These are phyloP conservation scores for Chrysoporthe puriensis DNA, from an alignment of 2,329 filamentous ascomycete genomes.

Conservation along the genomic window DNA sequence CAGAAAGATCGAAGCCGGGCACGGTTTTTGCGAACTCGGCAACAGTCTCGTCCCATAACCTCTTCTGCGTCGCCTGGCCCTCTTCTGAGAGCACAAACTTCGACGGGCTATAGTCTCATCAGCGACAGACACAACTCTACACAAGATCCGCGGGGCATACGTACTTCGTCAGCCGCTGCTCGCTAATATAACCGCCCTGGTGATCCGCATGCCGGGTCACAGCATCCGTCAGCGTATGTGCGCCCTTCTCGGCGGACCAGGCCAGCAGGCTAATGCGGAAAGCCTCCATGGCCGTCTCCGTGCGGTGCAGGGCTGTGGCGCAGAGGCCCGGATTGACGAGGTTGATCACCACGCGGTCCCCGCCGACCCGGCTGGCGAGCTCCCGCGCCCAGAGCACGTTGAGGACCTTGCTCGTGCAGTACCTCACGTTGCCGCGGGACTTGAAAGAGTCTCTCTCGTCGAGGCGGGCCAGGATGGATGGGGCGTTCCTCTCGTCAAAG, in stretches of 20 bases:
- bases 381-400: conserved; percentile 10
- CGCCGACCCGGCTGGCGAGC: neutral
- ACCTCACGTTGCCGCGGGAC: neutral
- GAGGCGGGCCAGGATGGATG: neutral
- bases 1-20: neutral
- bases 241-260: neutral
- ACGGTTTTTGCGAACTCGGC: neutral
- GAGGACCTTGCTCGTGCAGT: conserved; percentile 1
- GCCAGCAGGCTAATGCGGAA: neutral
- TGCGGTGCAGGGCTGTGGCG: neutral
- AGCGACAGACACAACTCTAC: neutral
- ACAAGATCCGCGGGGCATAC: neutral
- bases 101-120: neutral
- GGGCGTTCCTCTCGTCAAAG: conserved; percentile 3
- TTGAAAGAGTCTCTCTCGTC: neutral
- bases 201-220: neutral
- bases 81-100: conserved; percentile 4
- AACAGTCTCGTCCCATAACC: conserved; percentile 4
- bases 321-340: conserved; percentile 7
- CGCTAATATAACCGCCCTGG: conserved; percentile 3
- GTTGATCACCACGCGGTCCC: conserved; percentile 5
- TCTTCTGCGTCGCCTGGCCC: conserved; percentile 4
- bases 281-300: neutral
- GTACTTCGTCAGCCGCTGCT: conserved; percentile 3
- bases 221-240: conserved; percentile 1